phyloP scores from a whole-genome alignment of 495 filamentous ascomycete species.

The Cudoniella acicularis region DNA sequence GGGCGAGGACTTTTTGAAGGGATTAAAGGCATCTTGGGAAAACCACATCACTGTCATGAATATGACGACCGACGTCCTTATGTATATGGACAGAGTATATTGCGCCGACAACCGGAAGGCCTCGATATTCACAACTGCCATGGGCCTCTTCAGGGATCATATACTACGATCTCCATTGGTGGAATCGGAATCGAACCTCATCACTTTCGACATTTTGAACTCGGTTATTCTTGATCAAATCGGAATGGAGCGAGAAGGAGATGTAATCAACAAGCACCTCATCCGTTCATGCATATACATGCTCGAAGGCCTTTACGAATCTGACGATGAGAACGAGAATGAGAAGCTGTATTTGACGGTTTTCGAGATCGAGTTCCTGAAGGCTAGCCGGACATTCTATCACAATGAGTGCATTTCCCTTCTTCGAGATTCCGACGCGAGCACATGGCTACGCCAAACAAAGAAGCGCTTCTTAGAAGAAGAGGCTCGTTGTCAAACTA shows the following conservation, averaged over 20 bases:
- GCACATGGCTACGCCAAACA: slow-evolving; percentile 78
- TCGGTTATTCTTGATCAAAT: slow-evolving; percentile 87
- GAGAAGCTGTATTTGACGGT: slow-evolving; percentile 78
- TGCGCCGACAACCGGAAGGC: slow-evolving; percentile 66
- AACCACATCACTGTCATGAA: slow-evolving; percentile 91
- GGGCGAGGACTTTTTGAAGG: slow-evolving; percentile 79
- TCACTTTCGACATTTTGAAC: slow-evolving; percentile 67
- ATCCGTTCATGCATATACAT: slow-evolving; percentile 83
- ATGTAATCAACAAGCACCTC: slow-evolving; percentile 79
- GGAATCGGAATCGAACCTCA: slow-evolving; percentile 39
- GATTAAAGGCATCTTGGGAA: slow-evolving; percentile 73
- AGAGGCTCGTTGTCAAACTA: slow-evolving; percentile 72
- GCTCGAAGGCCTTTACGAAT: slow-evolving; percentile 88
- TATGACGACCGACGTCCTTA: slow-evolving; percentile 95
- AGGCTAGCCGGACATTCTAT: slow-evolving; percentile 72
- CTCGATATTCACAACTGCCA: slow-evolving; percentile 76
- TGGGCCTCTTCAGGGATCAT: slow-evolving; percentile 82
- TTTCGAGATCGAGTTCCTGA: slow-evolving; percentile 78
- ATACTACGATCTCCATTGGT: slow-evolving; percentile 52
- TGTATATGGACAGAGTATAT: slow-evolving; percentile 95
- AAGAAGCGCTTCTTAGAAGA: slow-evolving; percentile 75
- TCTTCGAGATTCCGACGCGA: slow-evolving; percentile 73
- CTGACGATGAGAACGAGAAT: slow-evolving; percentile 64
- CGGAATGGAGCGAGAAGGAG: slow-evolving; percentile 84
- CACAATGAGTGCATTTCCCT: slow-evolving; percentile 64